Evolutionary conservation across 2,329 filamentous ascomycete genomes (phyloP), one percentile per base, ranked within the genome.

Genomic region (Chrysosphaeria jannelii): DNA sequence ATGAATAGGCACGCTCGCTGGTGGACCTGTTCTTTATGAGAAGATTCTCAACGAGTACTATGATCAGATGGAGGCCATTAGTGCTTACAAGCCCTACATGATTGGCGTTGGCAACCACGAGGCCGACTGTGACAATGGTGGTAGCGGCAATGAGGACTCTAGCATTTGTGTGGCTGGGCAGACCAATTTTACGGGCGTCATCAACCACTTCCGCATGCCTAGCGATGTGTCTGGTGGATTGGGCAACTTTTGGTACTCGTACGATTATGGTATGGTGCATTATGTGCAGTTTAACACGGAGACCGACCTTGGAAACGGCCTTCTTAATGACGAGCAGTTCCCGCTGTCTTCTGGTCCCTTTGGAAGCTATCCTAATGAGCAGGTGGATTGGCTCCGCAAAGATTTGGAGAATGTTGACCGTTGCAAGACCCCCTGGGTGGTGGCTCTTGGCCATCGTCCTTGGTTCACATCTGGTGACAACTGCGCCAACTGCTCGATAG

Each of bases 1-100:
- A 7, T 18, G 16, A 18, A n/a, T n/a, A 18, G 25, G 7, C 10
- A 24, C 25, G 5, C 10, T 25, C 4, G 39, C 4, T 45, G 49
- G 27, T 45, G 50, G 27, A 47, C 51, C 27, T 16, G 40, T 43
- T 0, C 29, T 54, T n/a, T 55, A 54, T 33, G 50, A 55, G 35
- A 45, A 42, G 6, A 55, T 53, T 29, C 51, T 48, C 45, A 48
- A 53, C 35, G 37, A 52, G 5, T 53, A 48, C 45, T 50, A 53
- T 33, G 26, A 53, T 31, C 50, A 48, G 46, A 42, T 51, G 33
- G 42, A 39, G 30, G 32, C 34, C 6, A 35, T 53, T 25, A 45
- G 43, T 5, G 39, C 31, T 15, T 47, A 44, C 34, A 36, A 49
- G 5, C 49, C 50, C 0, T 51, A 53, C 38, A 53, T 53, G 48